Conservation (phyloP, 1,284 basidiomycete genomes). For the Trametes polyzona region DNA sequence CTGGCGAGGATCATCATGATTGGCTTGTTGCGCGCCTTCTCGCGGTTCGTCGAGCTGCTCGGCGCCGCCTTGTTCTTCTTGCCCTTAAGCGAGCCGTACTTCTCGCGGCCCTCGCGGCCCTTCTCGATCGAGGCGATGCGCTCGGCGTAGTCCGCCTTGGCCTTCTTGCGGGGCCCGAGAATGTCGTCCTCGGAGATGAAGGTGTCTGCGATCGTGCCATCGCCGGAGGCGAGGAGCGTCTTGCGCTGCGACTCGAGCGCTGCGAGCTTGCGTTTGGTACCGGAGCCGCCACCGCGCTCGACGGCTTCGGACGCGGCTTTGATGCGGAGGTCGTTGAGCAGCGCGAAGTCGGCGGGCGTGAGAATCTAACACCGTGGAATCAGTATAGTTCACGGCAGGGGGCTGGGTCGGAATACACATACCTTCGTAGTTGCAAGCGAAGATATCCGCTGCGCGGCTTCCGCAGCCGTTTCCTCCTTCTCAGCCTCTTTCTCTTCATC, state of each 20-base stretch:
- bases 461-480: constrained; percentile 30
- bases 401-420: constrained; percentile 8
- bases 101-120: constrained; percentile 94
- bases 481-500: constrained; percentile 23
- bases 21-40: constrained; percentile 91
- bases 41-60: constrained; percentile 86
- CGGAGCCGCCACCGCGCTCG: constrained; percentile 72
- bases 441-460: constrained; percentile 46
- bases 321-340: constrained; percentile 89
- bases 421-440: constrained; percentile 83
- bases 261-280: constrained; percentile 88
- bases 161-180: constrained; percentile 92
- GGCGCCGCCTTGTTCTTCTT: constrained; percentile 84
- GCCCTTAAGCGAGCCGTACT: constrained; percentile 89
- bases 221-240: constrained; percentile 40
- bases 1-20: constrained; percentile 91
- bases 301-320: constrained; percentile 80
- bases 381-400: neutral
- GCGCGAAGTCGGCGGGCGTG: constrained; percentile 95
- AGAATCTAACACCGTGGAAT: constrained; percentile 68
- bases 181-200: constrained; percentile 94
- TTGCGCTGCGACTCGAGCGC: constrained; percentile 74
- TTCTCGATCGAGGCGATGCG: constrained; percentile 91
- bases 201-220: constrained; percentile 52
- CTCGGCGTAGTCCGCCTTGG: constrained; percentile 94